phyloP scores from a whole-genome alignment of 192 early-diverging fungal genomes.

The Podila horticola region DNA sequence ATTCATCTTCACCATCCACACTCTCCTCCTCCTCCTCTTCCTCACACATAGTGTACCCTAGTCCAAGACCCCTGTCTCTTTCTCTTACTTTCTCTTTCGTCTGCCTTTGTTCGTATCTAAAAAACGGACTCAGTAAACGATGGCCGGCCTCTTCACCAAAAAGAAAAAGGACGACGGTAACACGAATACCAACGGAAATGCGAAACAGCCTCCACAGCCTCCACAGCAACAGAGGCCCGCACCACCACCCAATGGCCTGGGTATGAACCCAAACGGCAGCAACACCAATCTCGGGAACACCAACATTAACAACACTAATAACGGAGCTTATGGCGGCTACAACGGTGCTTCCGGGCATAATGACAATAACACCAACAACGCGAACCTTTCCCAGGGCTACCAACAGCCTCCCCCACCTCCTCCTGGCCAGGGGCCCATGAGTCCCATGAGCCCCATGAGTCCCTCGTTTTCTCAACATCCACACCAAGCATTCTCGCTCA shows the following conservation, averaged over 20 bases:
- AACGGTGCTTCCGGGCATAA: background rate
- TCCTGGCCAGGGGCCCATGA: constrained; percentile 10
- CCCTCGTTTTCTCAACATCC: constrained; percentile 13
- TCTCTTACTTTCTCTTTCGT: background rate
- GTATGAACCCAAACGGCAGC: constrained; percentile 8
- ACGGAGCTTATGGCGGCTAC: background rate
- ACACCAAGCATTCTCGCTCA: background rate
- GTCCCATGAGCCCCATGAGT: constrained; percentile 37
- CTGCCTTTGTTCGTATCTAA: background rate
- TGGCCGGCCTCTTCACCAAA: constrained; percentile 48
- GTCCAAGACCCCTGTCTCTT: background rate
- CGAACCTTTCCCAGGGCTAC: constrained; percentile 16
- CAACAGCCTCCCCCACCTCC: constrained; percentile 30
- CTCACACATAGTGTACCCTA: no score
- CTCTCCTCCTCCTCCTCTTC: background rate
- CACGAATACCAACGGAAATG: constrained; percentile 3
- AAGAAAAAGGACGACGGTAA: constrained; percentile 46
- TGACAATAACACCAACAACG: background rate
- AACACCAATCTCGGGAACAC: background rate
- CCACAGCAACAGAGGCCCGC: constrained; percentile 29
- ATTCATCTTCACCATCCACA: background rate
- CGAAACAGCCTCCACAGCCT: constrained; percentile 10
- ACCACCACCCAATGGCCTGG: constrained; percentile 43
- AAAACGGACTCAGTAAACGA: background rate
- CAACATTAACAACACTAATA: constrained; percentile 3